Conservation (phyloP, 257 asterid species). For the Orobanche coerulescens region DNA sequence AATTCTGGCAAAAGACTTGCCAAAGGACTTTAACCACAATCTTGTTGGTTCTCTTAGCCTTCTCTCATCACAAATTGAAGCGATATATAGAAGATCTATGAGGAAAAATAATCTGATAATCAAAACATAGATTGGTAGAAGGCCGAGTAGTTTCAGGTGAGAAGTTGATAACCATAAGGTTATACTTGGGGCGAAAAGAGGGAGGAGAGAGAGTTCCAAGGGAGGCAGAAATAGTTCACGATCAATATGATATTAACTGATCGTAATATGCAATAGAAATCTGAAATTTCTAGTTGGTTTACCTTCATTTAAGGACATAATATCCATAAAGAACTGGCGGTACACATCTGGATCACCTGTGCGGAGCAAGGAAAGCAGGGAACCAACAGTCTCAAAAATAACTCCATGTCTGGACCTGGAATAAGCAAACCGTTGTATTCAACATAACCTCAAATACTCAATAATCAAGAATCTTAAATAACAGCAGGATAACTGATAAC, state of each 20-base stretch:
- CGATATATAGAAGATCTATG: constrained; percentile 47
- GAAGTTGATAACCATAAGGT: constrained; percentile 17
- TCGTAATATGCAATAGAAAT: background rate
- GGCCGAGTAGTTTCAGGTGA: constrained; percentile 14
- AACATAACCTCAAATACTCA: background rate
- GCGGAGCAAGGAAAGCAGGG: constrained; percentile 72
- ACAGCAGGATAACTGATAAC: background rate
- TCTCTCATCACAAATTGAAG: constrained; percentile 36
- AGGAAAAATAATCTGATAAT: constrained; percentile 7
- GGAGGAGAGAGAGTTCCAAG: background rate
- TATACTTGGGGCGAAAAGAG: no score
- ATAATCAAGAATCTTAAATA: background rate
- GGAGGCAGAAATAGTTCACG: background rate
- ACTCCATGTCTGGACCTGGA: constrained; percentile 56
- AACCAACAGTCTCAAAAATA: constrained; percentile 61
- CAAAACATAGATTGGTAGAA: constrained; percentile 5
- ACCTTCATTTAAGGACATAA: constrained; percentile 67
- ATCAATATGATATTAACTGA: background rate
- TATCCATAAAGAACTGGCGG: constrained; percentile 72
- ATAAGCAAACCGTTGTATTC: background rate
- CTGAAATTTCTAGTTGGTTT: background rate
- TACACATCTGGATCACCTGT: constrained; percentile 78
- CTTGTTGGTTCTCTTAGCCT: constrained; percentile 31
- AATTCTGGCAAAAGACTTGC: constrained; percentile 46
- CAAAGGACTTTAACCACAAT: constrained; percentile 48